Base-by-base conservation (phyloP, 176 grass and related monocot genomes). In the Melocanna baccifera region DNA sequence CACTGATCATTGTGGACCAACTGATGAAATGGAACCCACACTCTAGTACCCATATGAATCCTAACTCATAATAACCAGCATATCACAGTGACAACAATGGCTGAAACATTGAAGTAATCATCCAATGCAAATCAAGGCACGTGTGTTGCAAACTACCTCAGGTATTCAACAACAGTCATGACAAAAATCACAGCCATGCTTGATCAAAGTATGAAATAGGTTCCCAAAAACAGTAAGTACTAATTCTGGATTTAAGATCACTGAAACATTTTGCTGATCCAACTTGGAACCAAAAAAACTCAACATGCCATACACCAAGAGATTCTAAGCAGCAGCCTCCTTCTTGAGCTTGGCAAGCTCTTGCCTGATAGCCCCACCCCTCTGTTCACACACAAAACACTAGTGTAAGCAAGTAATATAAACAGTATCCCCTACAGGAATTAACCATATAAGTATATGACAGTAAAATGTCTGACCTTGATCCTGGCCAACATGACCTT, bases 401-500 rank as follows among this genome's bases (percentile, higher is more conserved):
- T 10, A 72, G 7, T 52, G 55, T 81, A 47, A 83, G 57, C 9
- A n/a, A 26, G 37, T 46, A 23, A 70, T 1, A 23, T 48, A 37
- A 67, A 52, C 34, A 68, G 13, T 59, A 36, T 36, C 8, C 5
- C 9, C 2, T 13, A 32, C 1, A 74, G 12, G 11, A 22, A 82
- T 15, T 28, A 40, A 29, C 14, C 9, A 46, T 2, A 6, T 28
- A 40, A 29, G 10, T 6, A 46, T 2, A 6, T 12, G 57, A n/a
- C 16, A 39, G 7, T 55, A n/a, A 32, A 4, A 28, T 19, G 9
- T 10, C 26, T 2, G 16, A 18, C 97, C 97, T 96, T 99, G 75
- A 99, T 96, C 89, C 78, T 96, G 1, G 91, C 97, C 70, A 99
- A 77, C 97, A 99, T 96, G 66, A 99, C 91, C 87, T 99, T 99